Base-by-base conservation (phyloP, 495 filamentous ascomycete species). In the Diplogelasinospora grovesii region DNA sequence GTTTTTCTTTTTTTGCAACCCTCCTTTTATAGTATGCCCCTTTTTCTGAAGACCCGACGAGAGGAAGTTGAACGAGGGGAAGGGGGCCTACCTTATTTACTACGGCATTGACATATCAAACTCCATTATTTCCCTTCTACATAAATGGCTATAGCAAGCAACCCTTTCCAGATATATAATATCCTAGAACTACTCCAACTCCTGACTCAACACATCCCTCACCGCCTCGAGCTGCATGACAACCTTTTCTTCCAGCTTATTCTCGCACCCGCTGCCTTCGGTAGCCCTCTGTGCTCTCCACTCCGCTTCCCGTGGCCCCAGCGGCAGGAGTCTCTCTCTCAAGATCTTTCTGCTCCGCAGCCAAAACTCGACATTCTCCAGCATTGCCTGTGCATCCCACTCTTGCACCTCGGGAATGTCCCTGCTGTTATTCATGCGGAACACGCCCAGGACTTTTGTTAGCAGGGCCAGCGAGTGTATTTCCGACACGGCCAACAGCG, bases 341-440 rank as follows among this genome's bases (percentile, higher is more conserved):
- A 95, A 60, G 24, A 71, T 61, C 43, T 68, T 66, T 33, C 74
- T 66, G 15, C 81, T 71, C 27, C 71, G 66, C 41, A 95, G 59
- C 66, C 85, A 83, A 36, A 75, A 81, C 43, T 90, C 83, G 27
- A 89, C 77, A 50, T 89, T 85, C 56, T 92, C 88, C 51, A 80
- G 75, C 40, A 88, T 71, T 18, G 70, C 66, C 8, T 59, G 66
- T 27, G 69, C 68, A 50, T 93, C 85, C 83, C 85, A 94, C 47
- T 74, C 29, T n/a, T n/a, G n/a, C 27, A 93, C 67, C 22, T 75
- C 69, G 31, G 73, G 72, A 9, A 95, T 78, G 7, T 77, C 70
- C 21, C 82, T 73, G 21, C 71, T 60, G 22, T 79, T 81, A 7
- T 74, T 74, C 24, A 72, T 62, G 5, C 85, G 70, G 52, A 81